These are phyloP conservation scores for Penicillium paxilli DNA, from an alignment of 495 filamentous ascomycete species.

Conservation along the genomic window DNA sequence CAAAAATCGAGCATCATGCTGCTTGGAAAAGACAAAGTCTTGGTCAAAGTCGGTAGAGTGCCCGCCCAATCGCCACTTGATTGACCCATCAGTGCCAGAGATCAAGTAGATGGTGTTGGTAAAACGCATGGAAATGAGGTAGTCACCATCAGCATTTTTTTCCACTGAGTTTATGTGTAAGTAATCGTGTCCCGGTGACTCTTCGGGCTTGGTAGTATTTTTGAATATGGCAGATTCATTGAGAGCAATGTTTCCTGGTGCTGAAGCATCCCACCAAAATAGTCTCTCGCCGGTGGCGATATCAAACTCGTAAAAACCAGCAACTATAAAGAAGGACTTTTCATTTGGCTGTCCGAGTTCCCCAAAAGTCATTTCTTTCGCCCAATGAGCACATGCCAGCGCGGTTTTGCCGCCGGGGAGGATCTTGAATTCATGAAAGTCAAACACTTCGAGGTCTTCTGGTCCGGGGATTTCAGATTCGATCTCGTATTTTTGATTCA, in stretches of 20 bases:
- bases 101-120: constrained; percentile 56
- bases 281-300: constrained; percentile 32
- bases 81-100: constrained; percentile 52
- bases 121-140: constrained; percentile 57
- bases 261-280: constrained; percentile 26
- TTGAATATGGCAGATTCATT: constrained; percentile 40
- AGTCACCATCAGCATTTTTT: constrained; percentile 54
- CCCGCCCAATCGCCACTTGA: constrained; percentile 61
- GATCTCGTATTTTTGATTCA: constrained; percentile 10
- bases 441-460: constrained; percentile 31
- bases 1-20: constrained; percentile 59
- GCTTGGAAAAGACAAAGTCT: constrained; percentile 58
- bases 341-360: constrained; percentile 34
- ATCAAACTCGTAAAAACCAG: constrained; percentile 44
- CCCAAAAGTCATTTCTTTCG: constrained; percentile 36
- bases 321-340: constrained; percentile 29
- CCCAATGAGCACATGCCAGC: constrained; percentile 45
- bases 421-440: constrained; percentile 51
- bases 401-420: constrained; percentile 32
- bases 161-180: constrained; percentile 64
- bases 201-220: not conserved
- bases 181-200: constrained; percentile 38
- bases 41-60: constrained; percentile 35
- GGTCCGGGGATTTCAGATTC: constrained; percentile 29
- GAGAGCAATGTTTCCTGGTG: constrained; percentile 23